Evolutionary conservation across 192 early-diverging fungal genomes (phyloP).

Genomic region (Umbelopsis vinacea): DNA sequence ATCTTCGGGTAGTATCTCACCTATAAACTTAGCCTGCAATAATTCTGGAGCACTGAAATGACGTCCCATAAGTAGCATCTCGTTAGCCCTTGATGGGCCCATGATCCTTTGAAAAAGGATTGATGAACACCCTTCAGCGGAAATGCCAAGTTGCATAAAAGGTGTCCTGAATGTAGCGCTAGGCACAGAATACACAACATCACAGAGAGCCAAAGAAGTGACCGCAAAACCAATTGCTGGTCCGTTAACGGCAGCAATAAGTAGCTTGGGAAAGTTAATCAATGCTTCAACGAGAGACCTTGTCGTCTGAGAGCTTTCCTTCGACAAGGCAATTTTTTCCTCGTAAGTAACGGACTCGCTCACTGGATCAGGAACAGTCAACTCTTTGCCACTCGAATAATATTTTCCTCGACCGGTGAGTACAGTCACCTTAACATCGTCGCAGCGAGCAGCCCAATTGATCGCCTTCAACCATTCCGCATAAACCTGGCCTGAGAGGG

Average conservation of each 20-base stretch:
- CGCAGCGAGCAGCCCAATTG: constrained; percentile 49
- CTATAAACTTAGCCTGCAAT: constrained; percentile 44
- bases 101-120: constrained; percentile 70
- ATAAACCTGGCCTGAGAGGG: constrained; percentile 59
- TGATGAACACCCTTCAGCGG: constrained; percentile 75
- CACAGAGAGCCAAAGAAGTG: constrained; percentile 64
- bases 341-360: not conserved
- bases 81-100: constrained; percentile 66
- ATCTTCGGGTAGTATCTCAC: constrained; percentile 43
- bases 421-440: constrained; percentile 59
- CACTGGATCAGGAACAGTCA: constrained; percentile 35
- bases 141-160: constrained; percentile 74
- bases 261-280: constrained; percentile 70
- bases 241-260: constrained; percentile 75
- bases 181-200: constrained; percentile 62
- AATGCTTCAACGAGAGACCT: constrained; percentile 35
- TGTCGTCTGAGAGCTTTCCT: constrained; percentile 14
- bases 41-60: constrained; percentile 57
- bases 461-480: constrained; percentile 66
- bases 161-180: constrained; percentile 69
- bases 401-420: constrained; percentile 70
- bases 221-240: constrained; percentile 67
- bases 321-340: constrained; percentile 12
- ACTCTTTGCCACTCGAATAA: constrained; percentile 68
- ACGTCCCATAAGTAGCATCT: constrained; percentile 62